These are phyloP conservation scores for Pseudozyma pruni DNA, from an alignment of 1,284 basidiomycete genomes.

Conservation along the genomic window DNA sequence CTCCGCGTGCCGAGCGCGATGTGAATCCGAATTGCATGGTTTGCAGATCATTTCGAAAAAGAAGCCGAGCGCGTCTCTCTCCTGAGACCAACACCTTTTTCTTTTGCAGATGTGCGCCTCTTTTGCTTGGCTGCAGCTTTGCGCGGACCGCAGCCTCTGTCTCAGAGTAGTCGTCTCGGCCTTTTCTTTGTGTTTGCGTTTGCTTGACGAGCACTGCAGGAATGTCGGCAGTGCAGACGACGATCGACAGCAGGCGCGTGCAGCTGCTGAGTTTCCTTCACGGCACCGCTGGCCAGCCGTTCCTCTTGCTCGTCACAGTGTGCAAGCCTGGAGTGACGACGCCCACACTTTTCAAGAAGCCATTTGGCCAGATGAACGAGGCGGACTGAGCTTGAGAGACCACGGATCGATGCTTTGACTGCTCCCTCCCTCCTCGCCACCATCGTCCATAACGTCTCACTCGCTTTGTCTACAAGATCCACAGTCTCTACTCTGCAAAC, in stretches of 20 bases:
- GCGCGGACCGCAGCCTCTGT: neutral
- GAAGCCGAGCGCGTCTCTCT: neutral
- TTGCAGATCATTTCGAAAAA: slow-evolving; percentile 14
- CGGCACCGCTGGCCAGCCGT: neutral
- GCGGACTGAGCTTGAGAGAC: neutral
- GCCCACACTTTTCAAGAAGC: neutral
- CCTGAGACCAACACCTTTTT: slow-evolving; percentile 37
- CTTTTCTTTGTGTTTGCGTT: neutral
- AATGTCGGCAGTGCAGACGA: slow-evolving; percentile 15
- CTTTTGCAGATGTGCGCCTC: no score
- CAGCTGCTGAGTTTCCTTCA: no score
- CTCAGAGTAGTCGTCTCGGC: neutral
- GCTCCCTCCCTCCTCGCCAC: slow-evolving; percentile 1
- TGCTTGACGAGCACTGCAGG: slow-evolving; percentile 1
- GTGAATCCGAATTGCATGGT: slow-evolving; percentile 4
- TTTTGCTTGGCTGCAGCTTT: slow-evolving; percentile 21
- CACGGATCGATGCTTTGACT: no score
- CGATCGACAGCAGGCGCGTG: slow-evolving; percentile 17
- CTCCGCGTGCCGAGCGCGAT: no score
- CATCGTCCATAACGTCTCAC: slow-evolving; percentile 3
- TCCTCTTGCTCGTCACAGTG: no score
- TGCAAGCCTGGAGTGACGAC: neutral
- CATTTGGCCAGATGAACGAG: no score
- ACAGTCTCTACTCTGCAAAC: slow-evolving; percentile 3
- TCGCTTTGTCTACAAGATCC: slow-evolving; percentile 1